Conservation (phyloP, 2,329 filamentous ascomycete genomes). For the Diaporthe ampelina region DNA sequence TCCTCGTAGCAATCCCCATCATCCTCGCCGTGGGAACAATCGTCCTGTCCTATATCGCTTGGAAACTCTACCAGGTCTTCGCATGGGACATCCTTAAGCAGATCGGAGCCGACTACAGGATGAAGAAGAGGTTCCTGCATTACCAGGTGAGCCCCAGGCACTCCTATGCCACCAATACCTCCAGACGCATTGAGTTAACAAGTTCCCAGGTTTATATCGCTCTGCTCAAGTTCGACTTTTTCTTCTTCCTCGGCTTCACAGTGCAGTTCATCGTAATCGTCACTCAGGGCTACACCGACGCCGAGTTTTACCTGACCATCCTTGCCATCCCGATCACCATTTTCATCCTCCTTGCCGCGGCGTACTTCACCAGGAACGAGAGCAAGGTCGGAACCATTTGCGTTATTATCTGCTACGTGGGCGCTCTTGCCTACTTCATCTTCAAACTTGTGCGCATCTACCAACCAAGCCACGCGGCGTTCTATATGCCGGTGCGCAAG, state of each 20-base stretch:
- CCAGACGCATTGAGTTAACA: conserved; percentile 43
- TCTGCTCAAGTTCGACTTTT: conserved; percentile 98
- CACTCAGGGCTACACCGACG: conserved; percentile 69
- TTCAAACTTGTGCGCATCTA: conserved; percentile 99
- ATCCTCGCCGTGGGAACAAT: conserved; percentile 84
- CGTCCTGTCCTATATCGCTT: conserved; percentile 81
- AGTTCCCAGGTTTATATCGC: conserved; percentile 90
- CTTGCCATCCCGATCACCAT: conserved; percentile 94
- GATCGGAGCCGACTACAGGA: conserved; percentile 95
- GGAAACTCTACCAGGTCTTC: conserved; percentile 98
- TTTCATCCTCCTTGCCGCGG: conserved; percentile 85
- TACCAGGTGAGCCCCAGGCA: conserved; percentile 79
- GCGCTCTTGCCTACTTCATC: conserved; percentile 92
- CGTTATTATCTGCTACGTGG: conserved; percentile 89
- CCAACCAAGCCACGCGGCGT: conserved; percentile 67
- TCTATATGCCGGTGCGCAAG: conserved; percentile 84
- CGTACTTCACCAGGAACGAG: conserved; percentile 87
- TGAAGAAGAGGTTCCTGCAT: conserved; percentile 96
- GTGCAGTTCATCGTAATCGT: conserved; percentile 98
- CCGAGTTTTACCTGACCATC: conserved; percentile 89
- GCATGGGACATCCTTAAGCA: conserved; percentile 99
- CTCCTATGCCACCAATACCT: too few relatives aligned
- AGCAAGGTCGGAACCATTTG: conserved; percentile 81
- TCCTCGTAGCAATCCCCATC: conserved; percentile 86
- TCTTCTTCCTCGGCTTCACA: conserved; percentile 99